These are phyloP conservation scores for Pezicula neosporulosa DNA, from an alignment of 2,329 filamentous ascomycete genomes.

Conservation along the genomic window DNA sequence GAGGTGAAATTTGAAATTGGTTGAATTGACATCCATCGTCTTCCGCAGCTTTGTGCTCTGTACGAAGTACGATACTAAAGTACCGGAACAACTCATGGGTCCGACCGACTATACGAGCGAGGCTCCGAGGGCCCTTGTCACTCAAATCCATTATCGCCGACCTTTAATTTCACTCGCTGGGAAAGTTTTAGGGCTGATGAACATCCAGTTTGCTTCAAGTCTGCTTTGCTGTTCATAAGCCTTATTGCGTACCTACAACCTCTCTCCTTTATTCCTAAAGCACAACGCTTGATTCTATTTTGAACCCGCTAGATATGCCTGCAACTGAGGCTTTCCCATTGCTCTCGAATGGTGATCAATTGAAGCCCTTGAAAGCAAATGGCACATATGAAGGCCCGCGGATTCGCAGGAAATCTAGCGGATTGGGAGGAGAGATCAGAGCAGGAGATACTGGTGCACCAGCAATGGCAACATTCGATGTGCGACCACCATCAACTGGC, in stretches of 20 bases:
- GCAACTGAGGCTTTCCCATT: conserved; percentile 24
- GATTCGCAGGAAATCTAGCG: conserved; percentile 41
- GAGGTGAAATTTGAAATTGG: too few species aligned
- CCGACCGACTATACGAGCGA: too few species aligned
- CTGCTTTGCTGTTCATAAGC: neutral
- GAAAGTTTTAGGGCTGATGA: conserved; percentile 1
- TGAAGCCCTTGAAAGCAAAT: conserved; percentile 15
- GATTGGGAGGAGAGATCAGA: conserved; percentile 46
- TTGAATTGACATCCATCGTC: too few species aligned
- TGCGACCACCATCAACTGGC: conserved; percentile 21
- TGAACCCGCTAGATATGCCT: conserved; percentile 1
- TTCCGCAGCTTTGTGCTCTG: too few species aligned
- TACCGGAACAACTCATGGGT: too few species aligned
- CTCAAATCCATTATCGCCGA: neutral
- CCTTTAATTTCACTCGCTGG: neutral
- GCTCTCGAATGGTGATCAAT: conserved; percentile 19
- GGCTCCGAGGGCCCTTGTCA: neutral
- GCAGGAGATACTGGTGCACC: conserved; percentile 46
- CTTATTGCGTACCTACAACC: neutral
- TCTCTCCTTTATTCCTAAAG: neutral
- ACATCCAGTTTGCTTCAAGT: neutral
- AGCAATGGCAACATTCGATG: conserved; percentile 42
- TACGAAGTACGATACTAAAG: too few species aligned
- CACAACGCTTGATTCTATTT: neutral
- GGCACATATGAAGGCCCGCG: conserved; percentile 19